A percentile compares a stretch with the other conserved stretches of the same genome.
Conservation (phyloP, 1,284 basidiomycete genomes). For the Apiotrichum gamsii region DNA sequence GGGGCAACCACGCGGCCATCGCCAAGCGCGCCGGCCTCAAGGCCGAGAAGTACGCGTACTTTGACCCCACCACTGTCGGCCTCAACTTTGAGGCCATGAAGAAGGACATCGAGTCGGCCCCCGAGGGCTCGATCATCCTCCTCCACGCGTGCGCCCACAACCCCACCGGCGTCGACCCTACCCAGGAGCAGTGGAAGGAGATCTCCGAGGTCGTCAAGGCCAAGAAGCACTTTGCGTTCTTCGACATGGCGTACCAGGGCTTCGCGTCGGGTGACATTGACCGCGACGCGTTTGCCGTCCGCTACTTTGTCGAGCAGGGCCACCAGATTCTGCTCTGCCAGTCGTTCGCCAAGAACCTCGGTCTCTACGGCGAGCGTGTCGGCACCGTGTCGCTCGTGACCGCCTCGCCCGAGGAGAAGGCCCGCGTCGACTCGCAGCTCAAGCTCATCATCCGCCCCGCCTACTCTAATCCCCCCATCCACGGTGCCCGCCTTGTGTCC, state of each 20-base stretch:
- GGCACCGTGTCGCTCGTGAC: conserved; percentile 84
- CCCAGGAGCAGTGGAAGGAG: conserved; percentile 84
- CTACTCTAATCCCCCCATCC: conserved; percentile 96
- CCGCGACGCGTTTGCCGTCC: conserved; percentile 89
- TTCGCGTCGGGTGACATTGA: conserved; percentile 85
- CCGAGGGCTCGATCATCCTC: conserved; percentile 48
- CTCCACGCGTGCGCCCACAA: conserved; percentile 50
- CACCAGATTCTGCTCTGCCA: conserved; percentile 83
- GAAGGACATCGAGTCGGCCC: conserved; percentile 63
- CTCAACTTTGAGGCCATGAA: conserved; percentile 90
- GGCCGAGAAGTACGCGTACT: conserved; percentile 72
- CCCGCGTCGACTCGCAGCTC: conserved; percentile 81
- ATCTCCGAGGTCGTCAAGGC: conserved; percentile 75
- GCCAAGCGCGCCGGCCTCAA: conserved; percentile 84
- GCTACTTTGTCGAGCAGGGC: conserved; percentile 84
- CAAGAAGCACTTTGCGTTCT: conserved; percentile 55
- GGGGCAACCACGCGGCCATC: conserved; percentile 94
- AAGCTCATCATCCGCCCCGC: conserved; percentile 95
- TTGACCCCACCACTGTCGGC: conserved; percentile 88
- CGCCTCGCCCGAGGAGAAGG: conserved; percentile 70
- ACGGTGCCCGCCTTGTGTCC: conserved; percentile 85
- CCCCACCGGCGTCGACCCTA: conserved; percentile 96
- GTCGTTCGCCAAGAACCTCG: conserved; percentile 99
- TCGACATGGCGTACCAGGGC: conserved; percentile 81
- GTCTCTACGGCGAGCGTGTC: conserved; percentile 93